Percentiles rank a stretch among this genome's conserved stretches.
phyloP scores from a whole-genome alignment of 225 moss, liverwort and hornwort genomes.

The Rhytidiadelphus loreus region DNA sequence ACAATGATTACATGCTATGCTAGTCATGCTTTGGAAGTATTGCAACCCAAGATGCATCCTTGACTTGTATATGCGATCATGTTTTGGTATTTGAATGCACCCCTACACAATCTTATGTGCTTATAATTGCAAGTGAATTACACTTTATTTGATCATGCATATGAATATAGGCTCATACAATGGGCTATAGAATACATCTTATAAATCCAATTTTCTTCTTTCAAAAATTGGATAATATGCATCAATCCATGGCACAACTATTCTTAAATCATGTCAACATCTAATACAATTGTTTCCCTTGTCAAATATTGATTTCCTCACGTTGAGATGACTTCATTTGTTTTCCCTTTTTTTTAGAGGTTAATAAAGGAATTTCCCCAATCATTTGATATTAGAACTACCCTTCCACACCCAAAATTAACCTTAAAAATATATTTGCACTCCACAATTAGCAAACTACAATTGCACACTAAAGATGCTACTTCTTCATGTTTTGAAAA shows the following conservation, averaged over 20 bases:
- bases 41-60: accelerated
- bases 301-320: neutral
- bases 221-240: neutral
- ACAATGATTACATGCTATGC: neutral
- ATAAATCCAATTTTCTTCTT: accelerated
- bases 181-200: neutral
- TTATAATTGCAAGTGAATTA: neutral
- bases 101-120: accelerated
- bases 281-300: neutral
- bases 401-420: accelerated
- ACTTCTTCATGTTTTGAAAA: neutral
- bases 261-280: neutral
- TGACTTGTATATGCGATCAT: accelerated
- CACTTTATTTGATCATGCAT: neutral
- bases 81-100: neutral
- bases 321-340: accelerated
- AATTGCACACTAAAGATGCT: accelerated
- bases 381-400: neutral
- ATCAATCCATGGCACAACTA: accelerated
- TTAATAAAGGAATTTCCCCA: neutral
- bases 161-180: neutral
- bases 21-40: accelerated
- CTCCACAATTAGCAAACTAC: accelerated
- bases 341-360: accelerated
- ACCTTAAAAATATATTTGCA: neutral